Evolutionary conservation across 371 early-diverging fungal species (phyloP).

Genomic region (Polyrhizophydium stewartii): DNA sequence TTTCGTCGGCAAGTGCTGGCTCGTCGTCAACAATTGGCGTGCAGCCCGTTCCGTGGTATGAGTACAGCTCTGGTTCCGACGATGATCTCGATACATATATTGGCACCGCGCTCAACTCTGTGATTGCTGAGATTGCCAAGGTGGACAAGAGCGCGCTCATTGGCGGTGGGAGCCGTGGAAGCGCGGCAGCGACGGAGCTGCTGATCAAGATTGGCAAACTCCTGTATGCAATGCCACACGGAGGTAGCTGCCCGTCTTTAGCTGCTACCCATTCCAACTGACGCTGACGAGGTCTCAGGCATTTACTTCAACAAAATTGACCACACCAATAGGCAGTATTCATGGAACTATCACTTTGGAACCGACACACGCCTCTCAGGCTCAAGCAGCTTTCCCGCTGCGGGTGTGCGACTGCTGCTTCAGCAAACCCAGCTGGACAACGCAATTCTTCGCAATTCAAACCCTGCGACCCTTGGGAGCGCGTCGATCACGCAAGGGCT

Average conservation of each 20-base stretch:
- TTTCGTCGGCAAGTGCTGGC: neutral
- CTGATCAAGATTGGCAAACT: slow-evolving; percentile 26
- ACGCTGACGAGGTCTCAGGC: too few relatives aligned
- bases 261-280: too few relatives aligned
- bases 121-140: slow-evolving; percentile 27
- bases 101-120: slow-evolving; percentile 29
- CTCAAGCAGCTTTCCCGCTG: slow-evolving; percentile 46
- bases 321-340: slow-evolving; percentile 29
- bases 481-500: slow-evolving; percentile 51
- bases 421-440: slow-evolving; percentile 45
- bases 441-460: slow-evolving; percentile 36
- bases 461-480: slow-evolving; percentile 10
- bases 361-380: slow-evolving; percentile 43
- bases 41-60: slow-evolving; percentile 40
- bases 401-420: slow-evolving; percentile 46
- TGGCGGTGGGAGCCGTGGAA: too few relatives aligned
- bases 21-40: slow-evolving; percentile 2
- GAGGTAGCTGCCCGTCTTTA: too few relatives aligned
- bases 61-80: slow-evolving; percentile 9
- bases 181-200: too few relatives aligned
- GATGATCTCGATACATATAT: slow-evolving; percentile 21
- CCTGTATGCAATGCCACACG: slow-evolving; percentile 46
- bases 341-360: slow-evolving; percentile 54
- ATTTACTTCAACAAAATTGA: slow-evolving; percentile 39
- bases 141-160: too few relatives aligned